These are phyloP conservation scores for Bipolaris cookei DNA, from an alignment of 2,329 filamentous ascomycete genomes.

Conservation along the genomic window DNA sequence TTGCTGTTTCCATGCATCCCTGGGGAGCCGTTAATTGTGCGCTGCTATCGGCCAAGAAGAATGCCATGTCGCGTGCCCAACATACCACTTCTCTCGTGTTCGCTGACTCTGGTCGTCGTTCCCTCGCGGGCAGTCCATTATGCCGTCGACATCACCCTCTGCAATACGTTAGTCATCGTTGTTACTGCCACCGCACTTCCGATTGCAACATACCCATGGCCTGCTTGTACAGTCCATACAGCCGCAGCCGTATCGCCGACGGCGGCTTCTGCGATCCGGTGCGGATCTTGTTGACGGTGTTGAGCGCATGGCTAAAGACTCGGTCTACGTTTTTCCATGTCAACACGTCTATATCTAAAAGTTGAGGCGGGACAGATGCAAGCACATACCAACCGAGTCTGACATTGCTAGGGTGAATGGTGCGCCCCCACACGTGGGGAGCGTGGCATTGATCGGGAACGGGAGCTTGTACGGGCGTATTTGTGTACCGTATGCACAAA, in stretches of 20 bases:
- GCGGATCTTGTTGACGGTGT: conserved; percentile 97
- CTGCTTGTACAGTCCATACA: conserved; percentile 99
- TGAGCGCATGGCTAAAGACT: conserved; percentile 98
- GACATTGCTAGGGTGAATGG: conserved; percentile 43
- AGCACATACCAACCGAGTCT: conserved; percentile 50
- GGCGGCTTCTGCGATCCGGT: conserved; percentile 90
- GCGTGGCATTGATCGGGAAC: conserved; percentile 20
- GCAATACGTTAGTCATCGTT: conserved; percentile 21
- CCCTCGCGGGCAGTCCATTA: conserved; percentile 80
- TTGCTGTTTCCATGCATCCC: conserved; percentile 94
- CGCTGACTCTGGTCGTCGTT: conserved; percentile 58
- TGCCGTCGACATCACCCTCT: conserved; percentile 93
- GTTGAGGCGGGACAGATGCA: not conserved
- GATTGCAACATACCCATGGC: conserved; percentile 71
- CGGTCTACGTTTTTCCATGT: conserved; percentile 67
- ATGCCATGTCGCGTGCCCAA: conserved; percentile 58
- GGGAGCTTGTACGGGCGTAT: not conserved
- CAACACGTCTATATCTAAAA: not conserved
- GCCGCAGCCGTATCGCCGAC: conserved; percentile 79
- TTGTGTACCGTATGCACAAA: not conserved
- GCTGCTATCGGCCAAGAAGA: not conserved
- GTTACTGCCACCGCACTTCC: not conserved
- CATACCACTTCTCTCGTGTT: conserved; percentile 71
- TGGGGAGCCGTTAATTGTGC: conserved; percentile 35
- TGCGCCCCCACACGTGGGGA: conserved; percentile 24